Evolutionary conservation across 441 rosid species (phyloP).

Genomic region (Brassica hybrid): DNA sequence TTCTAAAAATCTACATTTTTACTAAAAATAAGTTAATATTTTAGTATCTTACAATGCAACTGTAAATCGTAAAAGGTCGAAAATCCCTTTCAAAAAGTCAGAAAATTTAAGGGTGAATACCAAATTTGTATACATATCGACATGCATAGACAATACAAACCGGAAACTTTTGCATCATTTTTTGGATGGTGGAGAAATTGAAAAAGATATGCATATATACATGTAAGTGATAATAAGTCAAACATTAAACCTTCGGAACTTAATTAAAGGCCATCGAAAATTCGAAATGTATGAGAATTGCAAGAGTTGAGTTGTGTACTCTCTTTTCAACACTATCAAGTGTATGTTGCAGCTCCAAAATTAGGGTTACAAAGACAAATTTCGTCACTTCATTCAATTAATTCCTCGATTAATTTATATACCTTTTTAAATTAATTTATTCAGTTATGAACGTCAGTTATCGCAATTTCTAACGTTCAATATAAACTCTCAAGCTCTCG

Average conservation of each 20-base stretch:
- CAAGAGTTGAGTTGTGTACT: neutral
- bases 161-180: neutral
- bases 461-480: slow-evolving; percentile 18
- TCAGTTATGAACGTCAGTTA: neutral
- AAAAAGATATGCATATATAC: neutral
- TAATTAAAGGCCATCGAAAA: neutral
- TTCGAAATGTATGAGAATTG: neutral
- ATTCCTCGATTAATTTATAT: too few species aligned
- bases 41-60: neutral
- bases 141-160: neutral
- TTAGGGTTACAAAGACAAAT: neutral
- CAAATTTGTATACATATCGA: too few species aligned
- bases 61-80: neutral
- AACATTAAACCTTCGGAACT: neutral
- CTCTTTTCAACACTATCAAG: neutral
- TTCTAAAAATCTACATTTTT: too few species aligned
- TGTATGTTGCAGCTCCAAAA: neutral
- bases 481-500: slow-evolving; percentile 15
- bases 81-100: too few species aligned
- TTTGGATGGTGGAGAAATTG: neutral
- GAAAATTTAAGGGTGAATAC: too few species aligned
- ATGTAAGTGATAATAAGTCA: neutral
- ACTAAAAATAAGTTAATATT: neutral
- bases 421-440: too few species aligned
- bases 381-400: too few species aligned